Conservation (phyloP, 768 basidiomycete species). For the Neoboletus brunneissimus region DNA sequence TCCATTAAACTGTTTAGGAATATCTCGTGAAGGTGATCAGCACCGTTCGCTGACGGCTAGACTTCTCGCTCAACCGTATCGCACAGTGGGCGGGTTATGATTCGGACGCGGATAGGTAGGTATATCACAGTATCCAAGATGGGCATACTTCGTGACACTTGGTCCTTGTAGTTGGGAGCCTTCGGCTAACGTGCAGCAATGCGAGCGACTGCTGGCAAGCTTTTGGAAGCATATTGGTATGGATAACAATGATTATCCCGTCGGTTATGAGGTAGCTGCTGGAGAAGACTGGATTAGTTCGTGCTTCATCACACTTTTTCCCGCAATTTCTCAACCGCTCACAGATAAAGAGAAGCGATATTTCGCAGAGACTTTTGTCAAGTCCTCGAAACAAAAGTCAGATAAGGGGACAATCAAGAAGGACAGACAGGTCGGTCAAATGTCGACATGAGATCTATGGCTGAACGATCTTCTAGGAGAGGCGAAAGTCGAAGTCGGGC, state of each 20-base stretch:
- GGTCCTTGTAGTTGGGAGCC: conserved; percentile 63
- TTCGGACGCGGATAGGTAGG: conserved; percentile 55
- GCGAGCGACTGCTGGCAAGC: conserved; percentile 55
- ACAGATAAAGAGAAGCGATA: conserved; percentile 40
- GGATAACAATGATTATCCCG: conserved; percentile 52
- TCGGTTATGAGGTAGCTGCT: conserved; percentile 46
- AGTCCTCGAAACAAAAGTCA: conserved; percentile 14
- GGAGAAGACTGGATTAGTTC: conserved; percentile 57
- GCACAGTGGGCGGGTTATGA: conserved; percentile 67
- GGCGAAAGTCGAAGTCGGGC: conserved; percentile 12
- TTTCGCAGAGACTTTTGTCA: conserved; percentile 32
- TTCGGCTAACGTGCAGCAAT: conserved; percentile 51
- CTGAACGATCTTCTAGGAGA: conserved; percentile 15
- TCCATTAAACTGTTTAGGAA: conserved; percentile 39
- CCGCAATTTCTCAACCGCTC: not conserved
- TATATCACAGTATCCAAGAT: not conserved
- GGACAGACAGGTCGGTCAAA: conserved; percentile 18
- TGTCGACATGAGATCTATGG: not conserved
- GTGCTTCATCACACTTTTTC: not conserved
- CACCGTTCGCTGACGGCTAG: not conserved
- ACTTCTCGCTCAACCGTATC: conserved; percentile 2
- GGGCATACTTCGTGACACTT: conserved; percentile 1
- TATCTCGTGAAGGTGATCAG: conserved; percentile 64
- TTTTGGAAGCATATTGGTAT: conserved; percentile 63
- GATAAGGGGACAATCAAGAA: conserved; percentile 14